Evolutionary conservation across 169 alveolate genomes (phyloP).

Genomic region (Plasmodium knowlesi): DNA sequence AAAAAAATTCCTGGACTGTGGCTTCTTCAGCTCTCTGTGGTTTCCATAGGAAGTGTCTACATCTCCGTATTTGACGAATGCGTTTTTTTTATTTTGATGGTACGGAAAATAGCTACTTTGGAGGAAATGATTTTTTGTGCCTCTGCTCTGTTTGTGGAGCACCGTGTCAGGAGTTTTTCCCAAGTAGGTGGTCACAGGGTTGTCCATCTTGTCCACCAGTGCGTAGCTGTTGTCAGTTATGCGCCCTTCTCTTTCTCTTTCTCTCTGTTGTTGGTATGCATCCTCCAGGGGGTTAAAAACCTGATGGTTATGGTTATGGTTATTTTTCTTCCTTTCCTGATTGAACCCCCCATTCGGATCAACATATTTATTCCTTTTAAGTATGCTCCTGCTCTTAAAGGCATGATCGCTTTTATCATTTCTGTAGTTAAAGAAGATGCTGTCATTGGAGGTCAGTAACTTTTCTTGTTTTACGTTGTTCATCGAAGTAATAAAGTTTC

Average conservation of each 20-base stretch:
- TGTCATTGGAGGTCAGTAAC: not conserved
- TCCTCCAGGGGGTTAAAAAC: not conserved
- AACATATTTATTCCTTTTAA: not conserved
- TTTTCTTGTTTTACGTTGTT: not conserved
- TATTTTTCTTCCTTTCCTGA: not conserved
- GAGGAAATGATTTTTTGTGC: not conserved
- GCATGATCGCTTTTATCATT: not conserved
- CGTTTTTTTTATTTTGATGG: slow-evolving; percentile 22
- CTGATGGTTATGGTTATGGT: not conserved
- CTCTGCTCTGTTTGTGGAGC: not conserved
- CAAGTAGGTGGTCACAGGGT: not conserved
- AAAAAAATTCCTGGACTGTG: slow-evolving; percentile 4
- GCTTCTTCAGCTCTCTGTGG: slow-evolving; percentile 21
- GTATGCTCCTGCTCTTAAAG: not conserved
- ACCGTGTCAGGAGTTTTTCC: not conserved
- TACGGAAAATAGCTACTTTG: not conserved
- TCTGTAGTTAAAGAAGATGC: not conserved
- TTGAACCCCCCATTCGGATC: not conserved
- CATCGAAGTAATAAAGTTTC: not conserved
- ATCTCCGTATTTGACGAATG: not conserved
- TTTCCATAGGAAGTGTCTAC: not conserved
- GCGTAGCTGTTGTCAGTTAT: not conserved
- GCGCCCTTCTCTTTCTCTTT: not conserved
- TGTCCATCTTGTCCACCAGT: not conserved
- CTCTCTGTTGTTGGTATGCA: not conserved